Base-by-base conservation (phyloP, 176 grass and related monocot genomes). In the Dendrocalamus sinicus region DNA sequence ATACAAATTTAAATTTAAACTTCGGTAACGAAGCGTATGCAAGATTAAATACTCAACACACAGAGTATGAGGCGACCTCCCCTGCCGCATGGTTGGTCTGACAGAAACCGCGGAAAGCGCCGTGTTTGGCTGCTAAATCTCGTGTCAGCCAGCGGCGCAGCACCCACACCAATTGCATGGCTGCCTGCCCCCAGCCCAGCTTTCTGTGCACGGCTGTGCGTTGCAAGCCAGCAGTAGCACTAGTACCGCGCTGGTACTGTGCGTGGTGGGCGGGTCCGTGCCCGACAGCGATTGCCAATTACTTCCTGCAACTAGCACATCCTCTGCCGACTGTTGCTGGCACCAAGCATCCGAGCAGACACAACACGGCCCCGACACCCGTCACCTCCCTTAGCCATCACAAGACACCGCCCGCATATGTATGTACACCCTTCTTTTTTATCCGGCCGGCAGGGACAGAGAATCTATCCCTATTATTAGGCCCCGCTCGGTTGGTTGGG, bases 301-400 rank as follows among this genome's bases (percentile, higher is more conserved):
- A 55, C 1, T 54, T 54, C 5, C 6, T 20, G 16, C 53, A 14
- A 8, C 30, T 2, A 32, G 30, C 2, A 32, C 30, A 32, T 32
- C 17, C 20, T 20, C 17, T 57, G 53, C 53, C 11, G 3, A 51
- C 48, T 50, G 48, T 14, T 50, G 48, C 48, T 0, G 48, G 43
- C 43, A 8, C 43, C 1, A 7, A 8, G 50, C 12, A 13, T 51
- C 0, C 12, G 48, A 12, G 1, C 5, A 22, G 20, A n/a, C 40
- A 19, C 28, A 20, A 58, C 76, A 78, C 14, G 58, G 41, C 59
- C 76, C 76, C 76, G 41, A 46, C 77, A 79, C 24, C 23, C n/a
- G 57, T 78, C 55, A 46, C 40, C 14, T 45, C 55, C 37, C 12
- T 63, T 63, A 64, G 22, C 58, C 40, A 73, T 23, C 30, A 50